A percentile compares a stretch with the other conserved stretches of the same genome.
Evolutionary conservation across 352 stramenopile species (phyloP).

Genomic region (Pythium biforme): DNA sequence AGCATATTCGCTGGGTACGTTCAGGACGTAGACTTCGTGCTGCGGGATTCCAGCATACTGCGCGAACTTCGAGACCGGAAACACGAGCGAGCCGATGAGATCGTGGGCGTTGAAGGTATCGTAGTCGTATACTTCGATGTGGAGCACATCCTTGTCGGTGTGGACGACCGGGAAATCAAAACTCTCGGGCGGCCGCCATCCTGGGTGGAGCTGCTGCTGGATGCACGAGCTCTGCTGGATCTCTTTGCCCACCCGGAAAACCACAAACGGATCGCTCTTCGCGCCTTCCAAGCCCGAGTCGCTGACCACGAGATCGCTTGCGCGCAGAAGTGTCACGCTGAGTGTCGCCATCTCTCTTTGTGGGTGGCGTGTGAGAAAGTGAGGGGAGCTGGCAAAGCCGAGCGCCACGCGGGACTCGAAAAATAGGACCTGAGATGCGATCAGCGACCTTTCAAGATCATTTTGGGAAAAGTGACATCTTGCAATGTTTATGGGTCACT

Average conservation of each 20-base stretch:
- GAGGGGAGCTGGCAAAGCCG: not conserved
- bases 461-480: not conserved
- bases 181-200: constrained; percentile 55
- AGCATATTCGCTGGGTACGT: constrained; percentile 40
- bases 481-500: not conserved
- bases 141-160: constrained; percentile 40
- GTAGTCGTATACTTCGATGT: constrained; percentile 63
- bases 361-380: not conserved
- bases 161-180: constrained; percentile 62
- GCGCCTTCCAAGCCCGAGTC: constrained; percentile 55
- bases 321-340: constrained; percentile 45
- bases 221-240: constrained; percentile 59
- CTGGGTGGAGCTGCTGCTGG: constrained; percentile 64
- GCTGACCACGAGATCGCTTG: constrained; percentile 52
- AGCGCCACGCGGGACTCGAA: not conserved
- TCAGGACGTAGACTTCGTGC: constrained; percentile 51
- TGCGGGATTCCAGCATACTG: constrained; percentile 41
- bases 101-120: constrained; percentile 65
- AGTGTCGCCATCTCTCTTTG: constrained; percentile 42
- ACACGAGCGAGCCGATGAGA: constrained; percentile 50
- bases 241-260: constrained; percentile 47
- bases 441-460: not conserved
- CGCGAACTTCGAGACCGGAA: constrained; percentile 51
- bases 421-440: not conserved
- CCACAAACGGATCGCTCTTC: constrained; percentile 78